phyloP scores from a whole-genome alignment of 306 rosid species.

The Fragaria nilgerrensis region DNA sequence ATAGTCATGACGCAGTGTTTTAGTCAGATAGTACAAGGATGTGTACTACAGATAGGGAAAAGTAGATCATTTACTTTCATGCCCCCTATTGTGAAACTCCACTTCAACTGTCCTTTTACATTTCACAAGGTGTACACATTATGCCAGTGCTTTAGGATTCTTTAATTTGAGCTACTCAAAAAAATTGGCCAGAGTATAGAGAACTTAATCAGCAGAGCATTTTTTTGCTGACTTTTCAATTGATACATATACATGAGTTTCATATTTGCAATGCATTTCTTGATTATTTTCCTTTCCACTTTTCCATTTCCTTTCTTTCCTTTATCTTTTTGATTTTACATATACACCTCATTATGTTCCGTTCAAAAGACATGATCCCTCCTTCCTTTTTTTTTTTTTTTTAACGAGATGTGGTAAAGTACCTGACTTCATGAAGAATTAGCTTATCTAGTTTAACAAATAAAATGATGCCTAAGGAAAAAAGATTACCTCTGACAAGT shows the following conservation, averaged over 20 bases:
- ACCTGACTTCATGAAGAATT: neutral
- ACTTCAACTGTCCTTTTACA: neutral
- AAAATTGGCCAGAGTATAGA: neutral
- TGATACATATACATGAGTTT: neutral
- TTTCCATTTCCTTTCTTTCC: neutral
- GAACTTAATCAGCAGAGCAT: neutral
- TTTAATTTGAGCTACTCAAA: neutral
- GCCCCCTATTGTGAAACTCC: neutral
- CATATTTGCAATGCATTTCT: neutral
- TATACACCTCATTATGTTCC: neutral
- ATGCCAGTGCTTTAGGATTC: neutral
- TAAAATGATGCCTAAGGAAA: neutral
- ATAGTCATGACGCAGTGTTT: neutral
- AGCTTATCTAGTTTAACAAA: neutral
- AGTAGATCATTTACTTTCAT: neutral
- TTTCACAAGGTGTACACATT: neutral
- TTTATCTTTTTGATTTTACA: too few species aligned
- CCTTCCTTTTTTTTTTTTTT: neutral
- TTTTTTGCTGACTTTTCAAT: neutral
- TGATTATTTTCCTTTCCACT: neutral
- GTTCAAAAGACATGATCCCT: neutral
- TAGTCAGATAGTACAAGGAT: neutral
- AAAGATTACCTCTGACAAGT: slow-evolving; percentile 28
- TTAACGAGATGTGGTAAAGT: neutral
- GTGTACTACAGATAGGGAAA: neutral